Base-by-base conservation (phyloP, 495 filamentous ascomycete species). In the Penicillium dipodomyicola region DNA sequence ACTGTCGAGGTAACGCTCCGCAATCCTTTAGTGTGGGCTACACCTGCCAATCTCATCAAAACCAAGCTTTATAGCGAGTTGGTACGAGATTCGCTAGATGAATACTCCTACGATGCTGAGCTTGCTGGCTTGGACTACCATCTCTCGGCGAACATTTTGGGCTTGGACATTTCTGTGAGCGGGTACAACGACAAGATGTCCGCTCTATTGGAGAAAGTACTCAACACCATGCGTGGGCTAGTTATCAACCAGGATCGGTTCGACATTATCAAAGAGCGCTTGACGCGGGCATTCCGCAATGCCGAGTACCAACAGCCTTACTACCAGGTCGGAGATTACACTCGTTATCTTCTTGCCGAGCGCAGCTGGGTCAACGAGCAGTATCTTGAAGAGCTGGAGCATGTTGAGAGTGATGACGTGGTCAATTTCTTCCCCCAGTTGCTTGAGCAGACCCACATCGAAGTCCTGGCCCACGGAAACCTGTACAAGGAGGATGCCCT, bases 181-280 rank as follows among this genome's bases (percentile, higher is more conserved):
- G 94, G 94, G 1, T 99, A 97, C 74, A 97, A 94, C 64, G 94
- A 97, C 72, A 99, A 97, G 78, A 84, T 99, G 70, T 74, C 89
- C 0, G 90, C 95, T 14, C 81, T 99, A 9, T 72, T 97, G 54
- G 91, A 97, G 62, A 96, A 96, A 67, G 88, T 99, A 19, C 78
- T 97, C 20, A 75, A 84, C 15, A 92, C 87, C 12, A 93, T 97
- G 86, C 84, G 89, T 41, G 88, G 95, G 59, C 76, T 97, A 3
- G 84, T 89, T 37, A 77, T 97, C 63, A 86, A 84, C 57, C 83
- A 87, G 6, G 92, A 93, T 55, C 85, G 94, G 5, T 97, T 97
- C 70, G 79, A 89, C 54, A 89, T 97, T 57, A 86, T 96, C 72
- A 96, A 96, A 70, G 95, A 99, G 70, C 82, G 90, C 19, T 65